Evolutionary conservation across 2,329 filamentous ascomycete genomes (phyloP), one percentile per base, ranked within the genome.

Genomic region (Dothideomycetes sp.): DNA sequence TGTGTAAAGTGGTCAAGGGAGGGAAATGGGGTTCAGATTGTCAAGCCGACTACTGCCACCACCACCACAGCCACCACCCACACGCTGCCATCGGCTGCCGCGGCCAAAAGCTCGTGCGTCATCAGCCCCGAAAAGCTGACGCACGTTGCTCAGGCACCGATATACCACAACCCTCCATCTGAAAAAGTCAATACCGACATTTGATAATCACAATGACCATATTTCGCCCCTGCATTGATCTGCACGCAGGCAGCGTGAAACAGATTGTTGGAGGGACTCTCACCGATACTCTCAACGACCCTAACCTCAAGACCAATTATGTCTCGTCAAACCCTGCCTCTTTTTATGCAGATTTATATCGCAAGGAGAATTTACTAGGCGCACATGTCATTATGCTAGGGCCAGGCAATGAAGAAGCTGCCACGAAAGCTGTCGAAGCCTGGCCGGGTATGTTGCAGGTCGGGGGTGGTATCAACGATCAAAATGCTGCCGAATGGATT

Each of bases 331-430:
- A 89, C 45, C 82, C 88, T 8, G 78, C 91, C 2, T 74, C 75
- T 3, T 73, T 94, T 65, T 98, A 85, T 60, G 84, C 88, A 24
- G 63, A 69, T 42, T 70, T 96, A 14, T 98, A 98, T 71, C 76
- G 72, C 50, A 75, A 87, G 44, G 73, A 85, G 61, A 67, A 61
- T 33, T 71, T 95, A 34, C 66, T 69, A 0, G 91, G 91, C 19
- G 86, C 84, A 3, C 91, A 98, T 67, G 86, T 96, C 42, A 94
- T 98, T 52, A 94, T 95, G 85, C 77, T 98, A 14, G 91, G 91
- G 0, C 81, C 85, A 0, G 85, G 83, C 0, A 96, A 96, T 58
- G 77, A 84, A 2, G 76, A 76, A 2, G 86, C 87, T 4, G 87
- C 88, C 0, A 73, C 68, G 48, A 81, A 88, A 58, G 83, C 91